A percentile compares a stretch with the other conserved stretches of the same genome.
These are phyloP conservation scores for Backusella parvicylindrica DNA, from an alignment of 192 early-diverging fungal species.

Conservation along the genomic window DNA sequence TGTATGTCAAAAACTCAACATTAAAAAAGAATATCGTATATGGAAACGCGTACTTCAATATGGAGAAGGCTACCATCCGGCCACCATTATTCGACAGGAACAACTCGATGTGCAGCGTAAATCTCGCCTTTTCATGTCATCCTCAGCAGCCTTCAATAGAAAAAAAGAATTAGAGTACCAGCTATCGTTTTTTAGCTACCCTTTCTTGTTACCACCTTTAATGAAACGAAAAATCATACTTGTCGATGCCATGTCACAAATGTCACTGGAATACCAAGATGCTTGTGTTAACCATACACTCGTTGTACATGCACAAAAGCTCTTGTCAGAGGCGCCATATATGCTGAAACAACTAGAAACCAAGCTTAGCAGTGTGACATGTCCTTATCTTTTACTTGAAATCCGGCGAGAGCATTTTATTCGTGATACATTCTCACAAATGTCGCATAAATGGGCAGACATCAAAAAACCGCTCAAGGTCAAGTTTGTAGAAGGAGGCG, in stretches of 20 bases:
- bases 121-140: conserved; percentile 5
- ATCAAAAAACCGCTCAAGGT: conserved; percentile 83
- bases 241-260: conserved; percentile 72
- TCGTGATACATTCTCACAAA: conserved; percentile 76
- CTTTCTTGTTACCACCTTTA: conserved; percentile 64
- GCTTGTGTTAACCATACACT: conserved; percentile 79
- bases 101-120: conserved; percentile 16
- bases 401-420: conserved; percentile 67
- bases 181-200: conserved; percentile 68
- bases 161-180: conserved; percentile 30
- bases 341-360: conserved; percentile 51
- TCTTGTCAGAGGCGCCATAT: conserved; percentile 51
- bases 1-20: conserved; percentile 46
- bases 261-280: conserved; percentile 75
- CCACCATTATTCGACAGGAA: neutral
- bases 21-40: conserved; percentile 76
- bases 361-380: conserved; percentile 53
- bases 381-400: conserved; percentile 80
- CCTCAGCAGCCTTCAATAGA: conserved; percentile 9
- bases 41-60: conserved; percentile 58
- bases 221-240: conserved; percentile 68
- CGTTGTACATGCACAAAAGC: conserved; percentile 67
- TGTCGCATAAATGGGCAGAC: conserved; percentile 55
- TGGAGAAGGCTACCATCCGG: conserved; percentile 23
- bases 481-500: conserved; percentile 84